Evolutionary conservation across 2,329 filamentous ascomycete genomes (phyloP), one percentile per base, ranked within the genome.

Genomic region (Trichoderma sp.): DNA sequence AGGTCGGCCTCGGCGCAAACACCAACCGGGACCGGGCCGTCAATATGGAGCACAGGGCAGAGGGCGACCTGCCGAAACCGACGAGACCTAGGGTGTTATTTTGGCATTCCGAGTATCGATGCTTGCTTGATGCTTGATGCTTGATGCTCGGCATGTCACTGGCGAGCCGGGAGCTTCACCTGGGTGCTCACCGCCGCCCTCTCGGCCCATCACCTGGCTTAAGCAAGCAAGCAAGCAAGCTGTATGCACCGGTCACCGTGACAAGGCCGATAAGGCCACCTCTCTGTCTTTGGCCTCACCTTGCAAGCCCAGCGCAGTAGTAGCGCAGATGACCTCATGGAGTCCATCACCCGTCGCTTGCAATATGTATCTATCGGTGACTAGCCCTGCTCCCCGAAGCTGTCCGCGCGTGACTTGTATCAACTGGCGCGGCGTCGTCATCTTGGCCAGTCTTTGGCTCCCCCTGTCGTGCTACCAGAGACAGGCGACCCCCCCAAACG

Each of bases 371-470:
- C 36, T 47, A 32, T 34, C 55, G 13, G 55, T 58, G 66, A 28
- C 66, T 15, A 62, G 39, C 66, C 66, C 57, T 50, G 39, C 36
- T 50, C 55, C 55, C 57, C 66, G 34, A 50, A 36, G 57, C 15
- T 43, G 28, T 34, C 66, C 15, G 66, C 66, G 66, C 66, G 66
- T 69, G 66, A 69, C 66, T 53, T 8, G 63, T 32, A 50, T 61
- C 66, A 20, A 66, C 63, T 39, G 63, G 63, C 17, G 47, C 63
- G 32, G 66, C 66, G 66, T 69, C 66, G 28, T 69, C 66, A 69
- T 61, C 39, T 43, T 50, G 23, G 57, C 57, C 36, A 39, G 36
- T 62, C 13, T 32, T 61, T 12, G 30, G 15, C 53, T 34, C 55
- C 66, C 66, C 66, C 55, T 53, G 57, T 57, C 66, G n/a, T 58